Evolutionary conservation across 2,329 filamentous ascomycete species (phyloP).

Genomic region (Aquanectria penicillioides): DNA sequence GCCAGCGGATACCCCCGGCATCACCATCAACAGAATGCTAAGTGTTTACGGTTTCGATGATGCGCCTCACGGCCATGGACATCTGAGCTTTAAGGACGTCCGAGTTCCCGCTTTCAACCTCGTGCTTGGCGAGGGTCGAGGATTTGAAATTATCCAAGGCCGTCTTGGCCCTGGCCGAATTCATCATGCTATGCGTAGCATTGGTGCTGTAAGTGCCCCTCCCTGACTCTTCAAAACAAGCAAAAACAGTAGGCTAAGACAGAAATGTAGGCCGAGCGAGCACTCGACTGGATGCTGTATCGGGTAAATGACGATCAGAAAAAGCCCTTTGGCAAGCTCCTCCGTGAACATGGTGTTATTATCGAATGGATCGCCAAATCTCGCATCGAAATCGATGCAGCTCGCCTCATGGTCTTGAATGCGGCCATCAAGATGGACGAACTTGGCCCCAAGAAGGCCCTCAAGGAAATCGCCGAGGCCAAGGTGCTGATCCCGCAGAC

Average conservation of each 20-base stretch:
- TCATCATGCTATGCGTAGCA: slow-evolving; percentile 96
- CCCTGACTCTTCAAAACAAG: neutral
- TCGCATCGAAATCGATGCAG: slow-evolving; percentile 92
- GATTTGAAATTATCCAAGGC: slow-evolving; percentile 98
- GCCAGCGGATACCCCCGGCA: slow-evolving; percentile 80
- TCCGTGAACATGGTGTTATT: slow-evolving; percentile 91
- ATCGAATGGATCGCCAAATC: slow-evolving; percentile 94
- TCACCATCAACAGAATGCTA: slow-evolving; percentile 94
- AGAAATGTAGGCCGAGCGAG: slow-evolving; percentile 74
- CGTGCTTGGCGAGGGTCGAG: slow-evolving; percentile 90
- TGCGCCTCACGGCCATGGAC: slow-evolving; percentile 96
- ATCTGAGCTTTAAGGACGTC: slow-evolving; percentile 89
- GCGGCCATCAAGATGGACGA: slow-evolving; percentile 95
- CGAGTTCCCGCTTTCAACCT: slow-evolving; percentile 86
- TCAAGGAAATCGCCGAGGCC: slow-evolving; percentile 94
- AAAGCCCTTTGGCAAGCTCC: slow-evolving; percentile 88
- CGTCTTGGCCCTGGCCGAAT: slow-evolving; percentile 95
- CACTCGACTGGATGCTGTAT: slow-evolving; percentile 93
- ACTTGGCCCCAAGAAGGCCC: slow-evolving; percentile 85
- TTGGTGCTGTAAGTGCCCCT: slow-evolving; percentile 74
- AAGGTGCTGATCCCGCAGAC: slow-evolving; percentile 91
- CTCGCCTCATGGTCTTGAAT: slow-evolving; percentile 90
- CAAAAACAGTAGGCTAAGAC: slow-evolving; percentile 12
- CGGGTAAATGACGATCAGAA: slow-evolving; percentile 93
- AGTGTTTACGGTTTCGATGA: slow-evolving; percentile 96